Conservation (phyloP, 1,284 basidiomycete genomes). For the Leccinum brunneo-olivaceum region DNA sequence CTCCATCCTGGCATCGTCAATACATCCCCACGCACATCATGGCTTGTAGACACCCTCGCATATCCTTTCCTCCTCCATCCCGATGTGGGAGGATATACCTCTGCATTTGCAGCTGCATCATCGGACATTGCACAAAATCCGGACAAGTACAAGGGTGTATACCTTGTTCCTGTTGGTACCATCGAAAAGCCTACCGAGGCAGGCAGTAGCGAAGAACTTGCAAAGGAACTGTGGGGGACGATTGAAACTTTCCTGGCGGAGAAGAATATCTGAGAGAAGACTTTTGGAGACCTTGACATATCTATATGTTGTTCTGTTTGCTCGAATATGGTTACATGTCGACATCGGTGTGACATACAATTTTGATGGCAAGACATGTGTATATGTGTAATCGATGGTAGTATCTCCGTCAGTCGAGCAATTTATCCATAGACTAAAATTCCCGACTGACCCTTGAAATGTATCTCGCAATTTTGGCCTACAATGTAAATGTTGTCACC, state of each 20-base stretch:
- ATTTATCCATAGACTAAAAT: too few species aligned
- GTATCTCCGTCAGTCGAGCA: too few species aligned
- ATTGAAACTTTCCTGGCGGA: constrained; percentile 30
- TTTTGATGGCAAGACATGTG: too few species aligned
- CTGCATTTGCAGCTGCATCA: constrained; percentile 43
- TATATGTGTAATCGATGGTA: too few species aligned
- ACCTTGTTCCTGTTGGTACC: constrained; percentile 35
- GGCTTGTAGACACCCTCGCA: constrained; percentile 24
- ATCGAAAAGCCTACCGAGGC: constrained; percentile 24
- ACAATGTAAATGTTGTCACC: too few species aligned
- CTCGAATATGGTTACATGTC: too few species aligned
- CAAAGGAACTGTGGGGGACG: constrained; percentile 39
- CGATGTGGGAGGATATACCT: constrained; percentile 37
- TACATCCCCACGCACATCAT: constrained; percentile 32
- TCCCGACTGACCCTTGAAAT: too few species aligned
- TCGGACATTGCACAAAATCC: constrained; percentile 32
- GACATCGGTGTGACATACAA: too few species aligned
- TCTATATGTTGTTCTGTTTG: too few species aligned
- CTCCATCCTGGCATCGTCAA: constrained; percentile 37
- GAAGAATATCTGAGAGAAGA: constrained; percentile 18
- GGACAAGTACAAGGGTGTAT: constrained; percentile 41
- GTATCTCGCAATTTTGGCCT: too few species aligned
- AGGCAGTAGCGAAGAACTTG: constrained; percentile 30
- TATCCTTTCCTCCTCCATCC: constrained; percentile 32
- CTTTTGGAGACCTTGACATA: too few species aligned